Evolutionary conservation across 2,329 filamentous ascomycete genomes (phyloP).

Genomic region (Paracorniculantispora psalliotae): DNA sequence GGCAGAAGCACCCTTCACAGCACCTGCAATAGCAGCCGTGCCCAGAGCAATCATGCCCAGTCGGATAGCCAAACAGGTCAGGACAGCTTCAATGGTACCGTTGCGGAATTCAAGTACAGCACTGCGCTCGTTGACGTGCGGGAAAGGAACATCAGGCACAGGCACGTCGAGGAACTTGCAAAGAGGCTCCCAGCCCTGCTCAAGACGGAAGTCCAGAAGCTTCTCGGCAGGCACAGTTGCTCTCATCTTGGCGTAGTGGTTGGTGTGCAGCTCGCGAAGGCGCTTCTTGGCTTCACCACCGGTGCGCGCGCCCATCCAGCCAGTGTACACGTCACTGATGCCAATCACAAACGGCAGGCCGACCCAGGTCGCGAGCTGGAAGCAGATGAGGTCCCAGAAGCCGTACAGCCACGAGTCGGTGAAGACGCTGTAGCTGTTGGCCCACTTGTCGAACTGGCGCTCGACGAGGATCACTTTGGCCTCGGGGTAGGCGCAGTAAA

Average conservation of each 20-base stretch:
- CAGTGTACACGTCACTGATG: constrained; percentile 8
- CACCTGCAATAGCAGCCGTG: not conserved
- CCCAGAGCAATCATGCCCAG: constrained; percentile 5
- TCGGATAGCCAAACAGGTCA: constrained; percentile 6
- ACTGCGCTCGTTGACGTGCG: constrained; percentile 27
- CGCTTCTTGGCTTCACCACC: constrained; percentile 25
- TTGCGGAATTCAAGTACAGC: constrained; percentile 10
- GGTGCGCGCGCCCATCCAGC: constrained; percentile 8
- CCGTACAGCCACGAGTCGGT: constrained; percentile 12
- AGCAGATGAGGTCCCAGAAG: constrained; percentile 3
- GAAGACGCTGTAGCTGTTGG: constrained; percentile 10
- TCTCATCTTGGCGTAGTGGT: constrained; percentile 19
- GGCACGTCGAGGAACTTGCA: constrained; percentile 31
- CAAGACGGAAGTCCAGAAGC: constrained; percentile 31
- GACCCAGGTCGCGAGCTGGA: constrained; percentile 11
- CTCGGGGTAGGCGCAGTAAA: constrained; percentile 9
- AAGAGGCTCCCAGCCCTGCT: constrained; percentile 31
- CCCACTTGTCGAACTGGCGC: constrained; percentile 3
- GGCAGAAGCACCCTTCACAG: constrained; percentile 1
- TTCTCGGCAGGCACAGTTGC: constrained; percentile 28
- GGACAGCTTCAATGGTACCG: constrained; percentile 8
- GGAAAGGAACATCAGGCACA: constrained; percentile 29
- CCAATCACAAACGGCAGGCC: constrained; percentile 4
- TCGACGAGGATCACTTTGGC: constrained; percentile 9
- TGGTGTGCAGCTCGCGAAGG: constrained; percentile 16